Conservation (phyloP, 1,284 basidiomycete species). For the Bondarzewia mesenterica region DNA sequence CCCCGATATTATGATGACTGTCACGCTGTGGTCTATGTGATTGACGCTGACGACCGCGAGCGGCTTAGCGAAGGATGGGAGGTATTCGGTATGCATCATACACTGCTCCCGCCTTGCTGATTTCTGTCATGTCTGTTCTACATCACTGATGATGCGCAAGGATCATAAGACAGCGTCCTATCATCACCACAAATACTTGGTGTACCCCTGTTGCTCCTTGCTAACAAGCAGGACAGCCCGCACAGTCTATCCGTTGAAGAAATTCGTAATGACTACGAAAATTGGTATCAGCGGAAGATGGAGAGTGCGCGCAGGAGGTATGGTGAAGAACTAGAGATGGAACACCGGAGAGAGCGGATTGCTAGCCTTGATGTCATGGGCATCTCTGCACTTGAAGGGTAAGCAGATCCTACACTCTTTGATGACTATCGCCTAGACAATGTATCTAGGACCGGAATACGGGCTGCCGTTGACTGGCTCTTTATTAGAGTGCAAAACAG, state of each 20-base stretch:
- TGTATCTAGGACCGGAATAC: conserved; percentile 69
- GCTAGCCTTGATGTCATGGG: conserved; percentile 90
- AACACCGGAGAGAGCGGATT: conserved; percentile 52
- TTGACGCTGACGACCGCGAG: conserved; percentile 84
- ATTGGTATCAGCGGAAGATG: conserved; percentile 72
- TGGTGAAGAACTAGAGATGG: conserved; percentile 41
- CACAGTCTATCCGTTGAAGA: conserved; percentile 78
- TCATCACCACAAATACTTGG: conserved; percentile 81
- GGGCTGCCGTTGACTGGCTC: conserved; percentile 88
- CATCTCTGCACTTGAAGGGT: conserved; percentile 86
- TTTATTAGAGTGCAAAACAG: conserved; percentile 90
- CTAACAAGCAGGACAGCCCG: conserved; percentile 88
- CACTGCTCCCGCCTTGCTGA: neutral
- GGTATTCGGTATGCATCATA: conserved; percentile 69
- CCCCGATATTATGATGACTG: conserved; percentile 90
- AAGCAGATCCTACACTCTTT: conserved; percentile 19
- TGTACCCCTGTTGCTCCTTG: conserved; percentile 80
- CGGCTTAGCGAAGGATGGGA: conserved; percentile 88
- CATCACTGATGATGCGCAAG: conserved; percentile 20
- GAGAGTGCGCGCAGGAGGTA: conserved; percentile 54
- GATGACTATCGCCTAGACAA: neutral
- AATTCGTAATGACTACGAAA: conserved; percentile 84
- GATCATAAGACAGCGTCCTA: conserved; percentile 65
- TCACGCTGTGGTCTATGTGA: conserved; percentile 87
- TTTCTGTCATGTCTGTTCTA: neutral